A percentile compares a stretch with the other conserved stretches of the same genome.
Conservation (phyloP, 2,329 filamentous ascomycete species). For the Sordariomycetes sp. region DNA sequence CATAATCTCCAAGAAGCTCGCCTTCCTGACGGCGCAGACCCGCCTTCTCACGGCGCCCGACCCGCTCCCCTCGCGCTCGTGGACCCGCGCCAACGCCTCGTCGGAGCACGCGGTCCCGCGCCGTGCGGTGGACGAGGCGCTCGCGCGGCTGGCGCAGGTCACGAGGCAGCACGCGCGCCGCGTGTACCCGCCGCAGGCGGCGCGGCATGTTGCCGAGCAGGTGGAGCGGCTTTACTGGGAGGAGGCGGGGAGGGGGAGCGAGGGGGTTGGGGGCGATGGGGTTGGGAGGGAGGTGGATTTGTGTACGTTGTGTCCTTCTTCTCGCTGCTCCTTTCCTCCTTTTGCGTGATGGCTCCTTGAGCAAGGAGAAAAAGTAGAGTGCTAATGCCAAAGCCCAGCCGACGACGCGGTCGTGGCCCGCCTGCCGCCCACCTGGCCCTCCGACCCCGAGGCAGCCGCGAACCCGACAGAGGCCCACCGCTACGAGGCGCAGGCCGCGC, state of each 20-base stretch:
- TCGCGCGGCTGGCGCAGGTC: slow-evolving; percentile 48
- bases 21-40: slow-evolving; percentile 53
- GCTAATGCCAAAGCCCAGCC: slow-evolving; percentile 18
- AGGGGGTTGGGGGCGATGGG: slow-evolving; percentile 22
- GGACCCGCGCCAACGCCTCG: slow-evolving; percentile 24
- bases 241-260: slow-evolving; percentile 22
- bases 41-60: slow-evolving; percentile 47
- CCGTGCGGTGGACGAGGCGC: slow-evolving; percentile 43
- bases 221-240: slow-evolving; percentile 54
- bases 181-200: slow-evolving; percentile 58
- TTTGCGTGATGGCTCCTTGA: background rate
- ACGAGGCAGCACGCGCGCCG: slow-evolving; percentile 55
- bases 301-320: slow-evolving; percentile 16
- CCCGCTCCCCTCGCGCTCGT: slow-evolving; percentile 42
- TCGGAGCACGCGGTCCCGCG: slow-evolving; percentile 29
- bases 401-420: slow-evolving; percentile 29
- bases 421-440: slow-evolving; percentile 36
- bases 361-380: background rate
- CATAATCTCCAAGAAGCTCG: slow-evolving; percentile 50
- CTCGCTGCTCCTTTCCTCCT: background rate
- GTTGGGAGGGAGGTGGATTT: slow-evolving; percentile 31
- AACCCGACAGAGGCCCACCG: slow-evolving; percentile 35
- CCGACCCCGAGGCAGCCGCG: slow-evolving; percentile 21
- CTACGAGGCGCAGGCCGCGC: slow-evolving; percentile 38
- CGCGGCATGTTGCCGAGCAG: slow-evolving; percentile 62